These are phyloP conservation scores for Diaporthe amygdali DNA, from an alignment of 2,329 filamentous ascomycete species.

Conservation along the genomic window DNA sequence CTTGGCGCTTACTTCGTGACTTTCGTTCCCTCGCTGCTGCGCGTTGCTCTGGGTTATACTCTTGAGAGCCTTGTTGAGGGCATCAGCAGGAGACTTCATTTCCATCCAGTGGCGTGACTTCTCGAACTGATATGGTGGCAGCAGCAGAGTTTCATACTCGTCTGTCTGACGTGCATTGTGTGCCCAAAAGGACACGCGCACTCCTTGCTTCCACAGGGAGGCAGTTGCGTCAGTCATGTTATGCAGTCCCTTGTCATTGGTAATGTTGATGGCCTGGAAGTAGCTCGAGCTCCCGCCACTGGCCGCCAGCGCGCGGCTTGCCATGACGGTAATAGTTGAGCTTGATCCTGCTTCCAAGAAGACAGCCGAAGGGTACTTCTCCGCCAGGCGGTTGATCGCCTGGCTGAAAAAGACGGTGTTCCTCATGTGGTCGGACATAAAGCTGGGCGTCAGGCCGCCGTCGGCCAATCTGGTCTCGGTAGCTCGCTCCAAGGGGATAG, in stretches of 20 bases:
- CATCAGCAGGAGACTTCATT: conserved; percentile 6
- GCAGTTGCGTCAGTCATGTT: conserved; percentile 32
- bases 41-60: not conserved
- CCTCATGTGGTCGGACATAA: conserved; percentile 43
- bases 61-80: conserved; percentile 24
- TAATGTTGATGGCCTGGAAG: conserved; percentile 33
- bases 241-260: conserved; percentile 24
- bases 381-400: conserved; percentile 29
- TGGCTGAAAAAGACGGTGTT: conserved; percentile 49
- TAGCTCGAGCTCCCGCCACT: not conserved
- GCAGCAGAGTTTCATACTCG: conserved; percentile 30
- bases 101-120: conserved; percentile 44
- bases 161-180: conserved; percentile 35
- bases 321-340: conserved; percentile 42
- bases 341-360: conserved; percentile 50
- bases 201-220: conserved; percentile 46
- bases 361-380: conserved; percentile 30
- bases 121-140: conserved; percentile 51
- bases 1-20: not conserved
- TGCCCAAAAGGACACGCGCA: conserved; percentile 43
- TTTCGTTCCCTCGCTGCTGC: conserved; percentile 13
- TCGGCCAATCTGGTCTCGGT: conserved; percentile 26
- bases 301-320: conserved; percentile 28
- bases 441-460: conserved; percentile 6
- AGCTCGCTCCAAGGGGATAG: conserved; percentile 38